Conservation (phyloP, 2,329 filamentous ascomycete species). For the Fulvia fulva region DNA sequence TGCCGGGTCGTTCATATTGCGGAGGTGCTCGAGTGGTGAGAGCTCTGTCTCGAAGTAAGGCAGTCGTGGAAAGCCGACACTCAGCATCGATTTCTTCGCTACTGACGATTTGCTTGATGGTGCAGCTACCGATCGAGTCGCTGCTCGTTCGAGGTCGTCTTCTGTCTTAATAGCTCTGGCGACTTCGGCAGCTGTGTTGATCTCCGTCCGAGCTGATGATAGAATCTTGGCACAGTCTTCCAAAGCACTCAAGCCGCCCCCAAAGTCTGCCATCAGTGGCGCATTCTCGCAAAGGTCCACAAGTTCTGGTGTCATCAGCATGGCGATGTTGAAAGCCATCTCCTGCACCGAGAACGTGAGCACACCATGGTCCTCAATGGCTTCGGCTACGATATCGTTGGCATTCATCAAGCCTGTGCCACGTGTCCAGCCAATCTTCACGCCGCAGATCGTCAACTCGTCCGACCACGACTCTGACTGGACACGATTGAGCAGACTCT, state of each 20-base stretch:
- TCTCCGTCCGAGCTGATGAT: slow-evolving; percentile 87
- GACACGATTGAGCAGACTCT: slow-evolving; percentile 98
- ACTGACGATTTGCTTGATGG: slow-evolving; percentile 90
- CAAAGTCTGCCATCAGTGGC: slow-evolving; percentile 94
- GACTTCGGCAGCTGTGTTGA: slow-evolving; percentile 91
- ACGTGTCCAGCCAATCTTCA: slow-evolving; percentile 98
- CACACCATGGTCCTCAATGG: slow-evolving; percentile 92
- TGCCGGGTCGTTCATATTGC: slow-evolving; percentile 97
- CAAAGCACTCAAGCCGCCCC: slow-evolving; percentile 95
- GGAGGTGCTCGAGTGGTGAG: slow-evolving; percentile 82
- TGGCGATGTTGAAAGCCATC: slow-evolving; percentile 99
- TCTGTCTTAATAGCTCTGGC: slow-evolving; percentile 71
- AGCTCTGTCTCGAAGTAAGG: slow-evolving; percentile 91
- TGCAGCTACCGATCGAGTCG: slow-evolving; percentile 94
- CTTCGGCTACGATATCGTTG: slow-evolving; percentile 96
- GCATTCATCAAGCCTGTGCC: slow-evolving; percentile 96
- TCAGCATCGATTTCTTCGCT: slow-evolving; percentile 93
- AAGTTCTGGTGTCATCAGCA: slow-evolving; percentile 89
- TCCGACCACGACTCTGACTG: slow-evolving; percentile 95
- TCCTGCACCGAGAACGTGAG: slow-evolving; percentile 98
- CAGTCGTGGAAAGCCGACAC: slow-evolving; percentile 87
- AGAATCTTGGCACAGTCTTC: slow-evolving; percentile 92
- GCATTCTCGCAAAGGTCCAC: slow-evolving; percentile 94
- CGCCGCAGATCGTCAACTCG: slow-evolving; percentile 96
- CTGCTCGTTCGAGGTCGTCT: slow-evolving; percentile 73